These are phyloP conservation scores for Xylaria sp. DNA, from an alignment of 2,329 filamentous ascomycete genomes.

Conservation along the genomic window DNA sequence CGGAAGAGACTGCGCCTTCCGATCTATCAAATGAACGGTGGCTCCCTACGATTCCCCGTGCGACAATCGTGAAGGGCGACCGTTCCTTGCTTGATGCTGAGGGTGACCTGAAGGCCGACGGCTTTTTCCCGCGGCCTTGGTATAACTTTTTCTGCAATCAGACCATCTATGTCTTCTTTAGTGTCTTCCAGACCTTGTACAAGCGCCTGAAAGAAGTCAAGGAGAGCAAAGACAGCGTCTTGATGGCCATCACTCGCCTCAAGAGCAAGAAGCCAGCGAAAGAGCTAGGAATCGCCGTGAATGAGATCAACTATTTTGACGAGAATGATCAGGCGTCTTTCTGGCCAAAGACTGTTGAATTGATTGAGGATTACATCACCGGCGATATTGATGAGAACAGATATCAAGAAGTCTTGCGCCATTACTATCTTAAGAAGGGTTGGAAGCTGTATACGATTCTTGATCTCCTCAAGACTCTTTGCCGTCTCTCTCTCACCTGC, in stretches of 20 bases:
- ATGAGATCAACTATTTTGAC: slow-evolving; percentile 78
- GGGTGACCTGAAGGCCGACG: slow-evolving; percentile 74
- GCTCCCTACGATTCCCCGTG: slow-evolving; percentile 66
- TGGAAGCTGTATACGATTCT: slow-evolving; percentile 95
- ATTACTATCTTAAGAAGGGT: slow-evolving; percentile 88
- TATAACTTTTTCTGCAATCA: slow-evolving; percentile 94
- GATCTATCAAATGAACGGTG: slow-evolving; percentile 69
- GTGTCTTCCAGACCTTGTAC: slow-evolving; percentile 90
- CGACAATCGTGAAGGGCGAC: slow-evolving; percentile 59
- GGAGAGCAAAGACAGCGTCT: slow-evolving; percentile 74
- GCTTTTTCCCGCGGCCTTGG: slow-evolving; percentile 78
- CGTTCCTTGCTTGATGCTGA: slow-evolving; percentile 63
- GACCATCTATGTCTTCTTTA: slow-evolving; percentile 93
- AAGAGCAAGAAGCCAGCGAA: slow-evolving; percentile 80
- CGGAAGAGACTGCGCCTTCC: slow-evolving; percentile 62
- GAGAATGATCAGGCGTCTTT: slow-evolving; percentile 69
- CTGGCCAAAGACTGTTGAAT: slow-evolving; percentile 82
- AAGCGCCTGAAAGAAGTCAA: slow-evolving; percentile 84
- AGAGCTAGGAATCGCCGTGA: slow-evolving; percentile 82
- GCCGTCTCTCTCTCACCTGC: slow-evolving; percentile 81
- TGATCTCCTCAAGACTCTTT: slow-evolving; percentile 81
- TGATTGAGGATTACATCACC: slow-evolving; percentile 86
- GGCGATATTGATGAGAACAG: slow-evolving; percentile 81
- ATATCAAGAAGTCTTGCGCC: slow-evolving; percentile 88
- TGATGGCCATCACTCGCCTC: slow-evolving; percentile 74